phyloP scores from a whole-genome alignment of 371 early-diverging fungal genomes.

The Massospora cicadina region DNA sequence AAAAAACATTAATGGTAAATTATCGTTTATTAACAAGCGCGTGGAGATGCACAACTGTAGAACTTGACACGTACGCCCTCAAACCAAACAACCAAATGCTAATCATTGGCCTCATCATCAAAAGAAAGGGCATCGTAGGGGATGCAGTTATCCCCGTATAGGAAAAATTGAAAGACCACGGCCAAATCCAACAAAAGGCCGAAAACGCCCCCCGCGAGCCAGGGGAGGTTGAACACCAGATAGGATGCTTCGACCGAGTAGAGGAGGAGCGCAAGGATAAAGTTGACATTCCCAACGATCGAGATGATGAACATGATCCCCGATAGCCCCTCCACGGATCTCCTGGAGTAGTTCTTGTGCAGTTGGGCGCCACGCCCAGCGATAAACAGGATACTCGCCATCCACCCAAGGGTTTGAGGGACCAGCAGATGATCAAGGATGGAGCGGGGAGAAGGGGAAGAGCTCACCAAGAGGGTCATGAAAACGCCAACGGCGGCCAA shows the following conservation, averaged over 20 bases:
- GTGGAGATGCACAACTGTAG: too few species aligned
- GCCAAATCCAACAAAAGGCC: slow-evolving; percentile 32
- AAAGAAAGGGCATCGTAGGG: neutral
- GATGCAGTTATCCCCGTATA: neutral
- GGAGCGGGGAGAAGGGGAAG: neutral
- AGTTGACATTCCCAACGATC: slow-evolving; percentile 41
- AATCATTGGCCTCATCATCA: too few species aligned
- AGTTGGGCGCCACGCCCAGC: slow-evolving; percentile 63
- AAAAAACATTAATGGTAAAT: too few species aligned
- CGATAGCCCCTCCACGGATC: slow-evolving; percentile 52
- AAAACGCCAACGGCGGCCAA: neutral
- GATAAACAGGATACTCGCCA: slow-evolving; percentile 16
- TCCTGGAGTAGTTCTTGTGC: slow-evolving; percentile 44
- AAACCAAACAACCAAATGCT: too few species aligned
- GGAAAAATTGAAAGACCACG: slow-evolving; percentile 7
- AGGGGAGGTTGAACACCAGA: slow-evolving; percentile 30
- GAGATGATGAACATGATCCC: slow-evolving; percentile 62
- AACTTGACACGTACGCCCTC: too few species aligned
- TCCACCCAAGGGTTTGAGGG: slow-evolving; percentile 6
- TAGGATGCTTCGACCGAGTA: slow-evolving; percentile 22
- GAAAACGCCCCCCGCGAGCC: slow-evolving; percentile 24
- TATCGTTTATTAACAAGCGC: too few species aligned
- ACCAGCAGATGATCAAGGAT: neutral
- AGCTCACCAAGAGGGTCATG: neutral
- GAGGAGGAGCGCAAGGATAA: slow-evolving; percentile 19